Percentiles rank a stretch among this genome's conserved stretches.
Evolutionary conservation across 495 filamentous ascomycete genomes (phyloP).

Genomic region (Hypoxylon intermedium): DNA sequence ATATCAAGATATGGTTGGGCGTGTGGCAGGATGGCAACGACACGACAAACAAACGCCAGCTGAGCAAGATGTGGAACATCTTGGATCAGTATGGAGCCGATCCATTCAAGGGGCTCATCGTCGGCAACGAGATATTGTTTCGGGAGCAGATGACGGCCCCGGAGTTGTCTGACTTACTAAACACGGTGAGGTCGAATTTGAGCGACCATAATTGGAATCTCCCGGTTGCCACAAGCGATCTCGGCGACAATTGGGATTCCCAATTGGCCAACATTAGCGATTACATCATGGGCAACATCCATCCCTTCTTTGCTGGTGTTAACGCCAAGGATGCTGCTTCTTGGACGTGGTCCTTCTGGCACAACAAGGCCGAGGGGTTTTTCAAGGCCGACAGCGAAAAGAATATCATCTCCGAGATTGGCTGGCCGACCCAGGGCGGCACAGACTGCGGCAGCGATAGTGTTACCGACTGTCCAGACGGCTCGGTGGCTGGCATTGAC

Average conservation of each 20-base stretch:
- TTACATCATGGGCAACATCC: slow-evolving; percentile 94
- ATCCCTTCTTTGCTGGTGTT: slow-evolving; percentile 94
- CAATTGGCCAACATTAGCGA: slow-evolving; percentile 73
- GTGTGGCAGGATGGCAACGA: slow-evolving; percentile 90
- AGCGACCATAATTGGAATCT: slow-evolving; percentile 69
- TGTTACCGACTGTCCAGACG: slow-evolving; percentile 60
- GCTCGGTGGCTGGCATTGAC: slow-evolving; percentile 77
- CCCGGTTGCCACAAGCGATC: slow-evolving; percentile 85
- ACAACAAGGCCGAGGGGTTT: slow-evolving; percentile 64
- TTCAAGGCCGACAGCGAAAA: slow-evolving; percentile 65
- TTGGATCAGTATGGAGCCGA: slow-evolving; percentile 70
- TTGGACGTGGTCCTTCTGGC: slow-evolving; percentile 90
- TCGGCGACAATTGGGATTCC: slow-evolving; percentile 86
- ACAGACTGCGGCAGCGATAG: slow-evolving; percentile 70
- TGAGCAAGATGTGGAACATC: slow-evolving; percentile 80
- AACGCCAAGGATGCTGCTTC: slow-evolving; percentile 68
- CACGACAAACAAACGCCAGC: slow-evolving; percentile 82
- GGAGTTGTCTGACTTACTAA: slow-evolving; percentile 69
- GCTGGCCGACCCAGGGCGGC: slow-evolving; percentile 89
- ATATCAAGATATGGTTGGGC: slow-evolving; percentile 91
- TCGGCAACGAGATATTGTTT: slow-evolving; percentile 95
- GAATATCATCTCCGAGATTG: slow-evolving; percentile 85
- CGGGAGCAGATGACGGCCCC: slow-evolving; percentile 72
- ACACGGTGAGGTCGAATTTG: slow-evolving; percentile 73
- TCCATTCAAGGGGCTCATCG: slow-evolving; percentile 82